Conservation (phyloP, 1,284 basidiomycete species). For the Apiotrichum laibachii region DNA sequence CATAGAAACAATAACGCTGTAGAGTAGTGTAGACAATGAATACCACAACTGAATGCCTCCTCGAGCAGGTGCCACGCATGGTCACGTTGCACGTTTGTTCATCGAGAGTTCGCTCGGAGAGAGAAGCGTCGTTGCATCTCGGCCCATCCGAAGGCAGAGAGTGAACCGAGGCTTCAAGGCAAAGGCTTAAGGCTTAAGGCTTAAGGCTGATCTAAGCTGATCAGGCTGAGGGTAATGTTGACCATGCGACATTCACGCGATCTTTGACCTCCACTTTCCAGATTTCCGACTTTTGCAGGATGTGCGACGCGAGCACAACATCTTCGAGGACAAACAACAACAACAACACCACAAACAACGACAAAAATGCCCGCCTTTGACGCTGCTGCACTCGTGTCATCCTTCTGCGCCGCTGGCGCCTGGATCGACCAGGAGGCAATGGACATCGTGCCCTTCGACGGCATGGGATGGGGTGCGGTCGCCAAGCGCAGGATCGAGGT, state of each 20-base stretch:
- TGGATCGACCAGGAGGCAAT: conserved; percentile 35
- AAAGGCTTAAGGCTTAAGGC: no score
- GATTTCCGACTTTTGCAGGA: no score
- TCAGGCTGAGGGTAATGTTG: no score
- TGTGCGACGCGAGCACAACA: no score
- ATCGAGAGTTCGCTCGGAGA: no score
- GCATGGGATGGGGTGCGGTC: conserved; percentile 49
- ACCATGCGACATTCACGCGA: no score
- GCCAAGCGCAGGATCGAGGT: conserved; percentile 50
- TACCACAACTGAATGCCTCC: neutral
- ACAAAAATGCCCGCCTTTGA: conserved; percentile 11
- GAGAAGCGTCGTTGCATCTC: no score
- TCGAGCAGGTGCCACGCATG: neutral
- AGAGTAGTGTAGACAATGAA: neutral
- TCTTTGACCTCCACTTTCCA: no score
- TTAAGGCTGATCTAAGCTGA: no score
- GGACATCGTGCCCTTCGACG: conserved; percentile 28
- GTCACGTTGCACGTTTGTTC: neutral
- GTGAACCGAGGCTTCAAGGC: no score
- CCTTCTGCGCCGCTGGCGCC: conserved; percentile 36
- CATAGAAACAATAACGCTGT: neutral
- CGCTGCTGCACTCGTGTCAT: conserved; percentile 26
- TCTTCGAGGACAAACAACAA: neutral
- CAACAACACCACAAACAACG: conserved; percentile 3
- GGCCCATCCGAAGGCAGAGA: no score